phyloP scores from a whole-genome alignment of 176 grass and related monocot species.

The Avena insularis region DNA sequence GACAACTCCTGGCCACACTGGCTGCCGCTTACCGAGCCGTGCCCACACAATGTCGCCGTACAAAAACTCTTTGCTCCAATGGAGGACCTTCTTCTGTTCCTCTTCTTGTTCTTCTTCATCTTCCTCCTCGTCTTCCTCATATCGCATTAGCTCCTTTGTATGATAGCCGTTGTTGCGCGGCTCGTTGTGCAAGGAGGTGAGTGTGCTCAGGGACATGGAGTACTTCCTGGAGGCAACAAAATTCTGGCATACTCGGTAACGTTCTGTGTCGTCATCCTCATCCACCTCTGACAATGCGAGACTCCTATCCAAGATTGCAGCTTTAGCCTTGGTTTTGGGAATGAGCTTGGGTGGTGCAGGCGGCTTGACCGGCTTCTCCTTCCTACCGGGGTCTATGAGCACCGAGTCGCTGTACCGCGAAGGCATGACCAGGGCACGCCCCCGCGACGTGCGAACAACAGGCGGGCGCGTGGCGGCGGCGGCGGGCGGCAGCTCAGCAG shows the following conservation, averaged over 20 bases:
- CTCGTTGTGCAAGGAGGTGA: conserved; percentile 49
- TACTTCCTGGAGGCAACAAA: conserved; percentile 62
- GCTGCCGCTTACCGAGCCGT: conserved; percentile 76
- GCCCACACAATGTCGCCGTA: conserved; percentile 92
- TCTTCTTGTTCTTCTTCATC: conserved; percentile 29
- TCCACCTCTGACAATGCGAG: conserved; percentile 50
- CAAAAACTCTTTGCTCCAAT: conserved; percentile 49
- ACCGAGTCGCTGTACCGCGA: conserved; percentile 95
- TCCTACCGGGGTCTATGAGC: conserved; percentile 88
- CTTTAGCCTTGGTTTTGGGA: conserved; percentile 34
- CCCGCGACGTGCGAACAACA: conserved; percentile 81
- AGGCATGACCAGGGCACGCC: conserved; percentile 70
- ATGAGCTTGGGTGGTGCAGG: conserved; percentile 34
- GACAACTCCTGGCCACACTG: conserved; percentile 78
- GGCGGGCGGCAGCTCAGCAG: conserved; percentile 12
- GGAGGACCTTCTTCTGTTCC: conserved; percentile 33
- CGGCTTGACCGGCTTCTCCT: conserved; percentile 64
- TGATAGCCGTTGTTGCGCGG: conserved; percentile 24
- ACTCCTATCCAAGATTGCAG: conserved; percentile 24
- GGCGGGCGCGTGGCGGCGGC: conserved; percentile 50
- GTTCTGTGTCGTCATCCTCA: conserved; percentile 55
- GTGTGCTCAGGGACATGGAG: conserved; percentile 55
- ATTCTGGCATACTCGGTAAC: conserved; percentile 55
- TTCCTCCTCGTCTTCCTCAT: conserved; percentile 33
- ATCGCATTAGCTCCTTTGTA: conserved; percentile 39